Percentiles rank a stretch among this genome's conserved stretches.
phyloP scores from a whole-genome alignment of 2,329 filamentous ascomycete genomes.

The Chrysosporium keratinophilum region DNA sequence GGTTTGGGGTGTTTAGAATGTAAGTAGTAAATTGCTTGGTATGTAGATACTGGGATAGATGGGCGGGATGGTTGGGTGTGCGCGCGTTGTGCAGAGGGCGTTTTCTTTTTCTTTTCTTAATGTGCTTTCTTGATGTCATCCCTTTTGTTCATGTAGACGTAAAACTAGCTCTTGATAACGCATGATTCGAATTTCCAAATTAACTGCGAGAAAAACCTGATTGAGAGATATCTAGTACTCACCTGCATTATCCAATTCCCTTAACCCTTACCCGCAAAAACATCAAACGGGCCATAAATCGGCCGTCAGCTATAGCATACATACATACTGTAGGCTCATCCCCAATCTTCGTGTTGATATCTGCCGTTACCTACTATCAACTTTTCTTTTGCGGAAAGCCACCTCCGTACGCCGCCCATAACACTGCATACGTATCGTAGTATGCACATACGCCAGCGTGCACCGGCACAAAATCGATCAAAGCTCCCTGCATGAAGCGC shows the following conservation, averaged over 20 bases:
- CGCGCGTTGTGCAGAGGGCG: neutral
- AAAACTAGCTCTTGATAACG: neutral
- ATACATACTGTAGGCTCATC: too few relatives aligned
- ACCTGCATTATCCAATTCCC: neutral
- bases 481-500: neutral
- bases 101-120: neutral
- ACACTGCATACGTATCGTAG: too few relatives aligned
- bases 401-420: neutral
- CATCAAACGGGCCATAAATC: too few relatives aligned
- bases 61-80: neutral
- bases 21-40: slow-evolving; percentile 34
- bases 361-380: neutral
- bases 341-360: too few relatives aligned
- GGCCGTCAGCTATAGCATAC: too few relatives aligned
- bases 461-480: neutral
- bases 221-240: too few relatives aligned
- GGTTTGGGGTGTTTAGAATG: slow-evolving; percentile 77
- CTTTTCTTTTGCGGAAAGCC: neutral
- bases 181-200: neutral
- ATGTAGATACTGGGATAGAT: neutral
- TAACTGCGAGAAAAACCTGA: neutral
- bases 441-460: neutral
- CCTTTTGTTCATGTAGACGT: neutral
- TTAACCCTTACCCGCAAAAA: too few relatives aligned
- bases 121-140: neutral